phyloP scores from a whole-genome alignment of 352 stramenopile genomes.

The Plasmopara halstedii region DNA sequence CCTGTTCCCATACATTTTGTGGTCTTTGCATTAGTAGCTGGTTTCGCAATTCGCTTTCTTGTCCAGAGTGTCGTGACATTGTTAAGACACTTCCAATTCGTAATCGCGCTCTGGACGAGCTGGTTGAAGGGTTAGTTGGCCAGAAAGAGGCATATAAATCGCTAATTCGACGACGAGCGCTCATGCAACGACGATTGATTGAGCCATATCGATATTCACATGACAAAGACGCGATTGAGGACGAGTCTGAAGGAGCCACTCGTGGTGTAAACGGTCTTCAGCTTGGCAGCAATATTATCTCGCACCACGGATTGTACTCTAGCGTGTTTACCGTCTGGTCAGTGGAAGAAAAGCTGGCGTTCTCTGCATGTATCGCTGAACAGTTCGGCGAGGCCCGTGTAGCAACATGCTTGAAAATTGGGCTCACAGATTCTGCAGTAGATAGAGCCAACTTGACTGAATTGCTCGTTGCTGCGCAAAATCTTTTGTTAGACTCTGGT shows the following conservation, averaged over 20 bases:
- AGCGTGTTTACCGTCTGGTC: slow-evolving; percentile 54
- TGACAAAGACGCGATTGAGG: slow-evolving; percentile 10
- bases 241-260: slow-evolving; percentile 16
- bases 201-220: slow-evolving; percentile 7
- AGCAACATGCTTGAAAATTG: slow-evolving; percentile 47
- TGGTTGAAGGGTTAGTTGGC: slow-evolving; percentile 62
- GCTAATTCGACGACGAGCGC: slow-evolving; percentile 26
- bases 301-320: slow-evolving; percentile 17
- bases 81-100: slow-evolving; percentile 66
- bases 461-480: slow-evolving; percentile 46
- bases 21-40: slow-evolving; percentile 69
- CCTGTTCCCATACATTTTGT: slow-evolving; percentile 83
- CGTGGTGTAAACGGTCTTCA: slow-evolving; percentile 16
- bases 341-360: slow-evolving; percentile 33
- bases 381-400: slow-evolving; percentile 65
- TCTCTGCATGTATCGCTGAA: slow-evolving; percentile 32
- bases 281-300: slow-evolving; percentile 4
- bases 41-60: slow-evolving; percentile 71
- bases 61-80: slow-evolving; percentile 59
- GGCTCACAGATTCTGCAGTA: slow-evolving; percentile 55
- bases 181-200: slow-evolving; percentile 20
- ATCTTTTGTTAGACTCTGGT: slow-evolving; percentile 51
- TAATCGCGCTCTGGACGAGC: slow-evolving; percentile 75
- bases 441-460: slow-evolving; percentile 42
- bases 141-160: slow-evolving; percentile 50